These are phyloP conservation scores for Curvularia lunata DNA, from an alignment of 2,329 filamentous ascomycete species.

Conservation along the genomic window DNA sequence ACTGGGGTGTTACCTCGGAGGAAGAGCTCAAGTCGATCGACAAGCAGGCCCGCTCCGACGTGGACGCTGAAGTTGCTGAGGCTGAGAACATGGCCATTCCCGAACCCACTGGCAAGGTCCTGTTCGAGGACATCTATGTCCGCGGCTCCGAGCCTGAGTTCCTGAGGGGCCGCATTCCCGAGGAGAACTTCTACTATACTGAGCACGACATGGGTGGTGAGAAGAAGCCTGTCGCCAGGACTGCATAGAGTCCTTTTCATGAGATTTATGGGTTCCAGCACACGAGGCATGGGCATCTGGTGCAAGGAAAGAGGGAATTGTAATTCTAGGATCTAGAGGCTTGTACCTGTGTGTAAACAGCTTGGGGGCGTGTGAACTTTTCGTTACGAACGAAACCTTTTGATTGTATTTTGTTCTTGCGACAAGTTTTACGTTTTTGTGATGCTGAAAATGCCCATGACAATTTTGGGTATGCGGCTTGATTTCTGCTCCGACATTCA, in stretches of 20 bases:
- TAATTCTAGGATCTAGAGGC: constrained; percentile 36
- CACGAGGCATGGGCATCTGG: constrained; percentile 1
- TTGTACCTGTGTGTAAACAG: constrained; percentile 22
- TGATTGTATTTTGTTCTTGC: not conserved
- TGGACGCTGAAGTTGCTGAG: constrained; percentile 87
- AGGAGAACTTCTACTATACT: constrained; percentile 86
- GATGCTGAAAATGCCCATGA: not conserved
- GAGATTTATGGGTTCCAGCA: not conserved
- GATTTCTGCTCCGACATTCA: not conserved
- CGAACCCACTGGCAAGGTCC: constrained; percentile 77
- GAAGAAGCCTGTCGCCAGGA: constrained; percentile 46
- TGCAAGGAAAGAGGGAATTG: constrained; percentile 18
- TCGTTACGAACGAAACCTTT: constrained; percentile 13
- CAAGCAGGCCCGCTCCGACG: constrained; percentile 85
- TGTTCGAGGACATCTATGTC: constrained; percentile 97
- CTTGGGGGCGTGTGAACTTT: constrained; percentile 12
- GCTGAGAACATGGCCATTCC: constrained; percentile 88
- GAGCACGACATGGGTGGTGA: constrained; percentile 51
- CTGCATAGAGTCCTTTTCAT: constrained; percentile 25
- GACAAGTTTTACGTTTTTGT: not conserved
- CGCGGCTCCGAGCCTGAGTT: constrained; percentile 84
- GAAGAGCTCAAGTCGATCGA: constrained; percentile 96
- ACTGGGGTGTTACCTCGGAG: constrained; percentile 90
- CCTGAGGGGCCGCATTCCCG: constrained; percentile 83
- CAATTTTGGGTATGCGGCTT: not conserved